Percentiles rank a stretch among this genome's conserved stretches.
Evolutionary conservation across 208 protist genomes (phyloP).

Genomic region (Wallacemonas sp.): DNA sequence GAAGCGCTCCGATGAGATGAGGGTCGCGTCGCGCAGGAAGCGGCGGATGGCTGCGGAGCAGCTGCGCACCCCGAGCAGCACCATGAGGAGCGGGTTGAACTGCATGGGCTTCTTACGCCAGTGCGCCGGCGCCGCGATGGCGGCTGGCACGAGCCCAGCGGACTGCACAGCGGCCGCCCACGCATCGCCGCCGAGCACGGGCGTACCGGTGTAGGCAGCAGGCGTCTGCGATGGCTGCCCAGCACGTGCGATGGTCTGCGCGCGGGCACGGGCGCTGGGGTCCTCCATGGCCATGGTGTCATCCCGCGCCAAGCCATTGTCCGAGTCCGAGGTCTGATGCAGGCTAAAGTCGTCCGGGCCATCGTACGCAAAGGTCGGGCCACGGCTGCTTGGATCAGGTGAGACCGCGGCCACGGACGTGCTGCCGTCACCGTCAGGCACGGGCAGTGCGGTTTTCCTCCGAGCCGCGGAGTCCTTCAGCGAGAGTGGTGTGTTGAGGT

Average conservation of each 20-base stretch:
- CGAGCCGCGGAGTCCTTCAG: background rate
- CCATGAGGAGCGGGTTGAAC: conserved; percentile 68
- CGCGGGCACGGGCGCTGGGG: no score
- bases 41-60: conserved; percentile 61
- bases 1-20: conserved; percentile 75
- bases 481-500: background rate
- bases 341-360: background rate
- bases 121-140: conserved; percentile 42
- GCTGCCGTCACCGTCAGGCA: background rate
- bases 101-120: conserved; percentile 55
- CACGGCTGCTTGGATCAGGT: background rate
- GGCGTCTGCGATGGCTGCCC: background rate
- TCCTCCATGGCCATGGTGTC: no score
- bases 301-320: no score
- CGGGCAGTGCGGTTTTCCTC: background rate
- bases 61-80: conserved; percentile 73
- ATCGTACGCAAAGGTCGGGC: background rate
- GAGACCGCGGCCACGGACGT: background rate
- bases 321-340: conserved; percentile 12
- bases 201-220: background rate
- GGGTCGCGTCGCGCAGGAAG: conserved; percentile 67
- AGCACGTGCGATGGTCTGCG: no score
- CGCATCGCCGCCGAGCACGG: background rate
- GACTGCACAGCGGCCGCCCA: background rate
- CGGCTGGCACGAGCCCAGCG: conserved; percentile 35